A percentile compares a stretch with the other conserved stretches of the same genome.
These are phyloP conservation scores for Rhizopogon hawkerae DNA, from an alignment of 1,284 basidiomycete genomes.

Conservation along the genomic window DNA sequence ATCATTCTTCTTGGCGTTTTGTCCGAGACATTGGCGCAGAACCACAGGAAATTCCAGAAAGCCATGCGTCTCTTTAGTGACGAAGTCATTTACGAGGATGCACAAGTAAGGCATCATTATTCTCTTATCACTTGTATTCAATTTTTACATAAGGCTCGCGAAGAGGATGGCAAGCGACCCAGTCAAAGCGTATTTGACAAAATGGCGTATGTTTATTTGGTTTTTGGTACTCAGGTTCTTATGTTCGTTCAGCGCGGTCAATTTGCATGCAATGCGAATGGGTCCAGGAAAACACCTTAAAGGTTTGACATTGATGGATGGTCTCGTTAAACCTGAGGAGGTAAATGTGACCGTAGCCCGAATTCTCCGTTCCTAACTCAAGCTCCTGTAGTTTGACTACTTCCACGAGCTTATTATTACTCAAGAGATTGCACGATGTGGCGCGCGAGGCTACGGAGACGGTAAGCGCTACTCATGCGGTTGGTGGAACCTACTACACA, in stretches of 20 bases:
- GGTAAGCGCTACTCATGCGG: constrained; percentile 21
- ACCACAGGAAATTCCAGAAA: constrained; percentile 37
- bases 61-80: constrained; percentile 37
- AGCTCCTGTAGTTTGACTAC: constrained; percentile 53
- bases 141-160: constrained; percentile 40
- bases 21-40: constrained; percentile 22
- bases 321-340: constrained; percentile 79
- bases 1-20: neutral
- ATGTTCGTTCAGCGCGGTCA: constrained; percentile 40
- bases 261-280: constrained; percentile 85
- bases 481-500: neutral
- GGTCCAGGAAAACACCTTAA: constrained; percentile 81
- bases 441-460: constrained; percentile 68
- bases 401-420: constrained; percentile 86
- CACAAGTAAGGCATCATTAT: constrained; percentile 25
- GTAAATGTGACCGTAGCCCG: constrained; percentile 33
- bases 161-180: constrained; percentile 70
- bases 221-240: neutral
- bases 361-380: neutral
- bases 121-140: neutral
- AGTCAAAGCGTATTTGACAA: constrained; percentile 58
- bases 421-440: constrained; percentile 74
- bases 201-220: constrained; percentile 48
- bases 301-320: constrained; percentile 75
- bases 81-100: constrained; percentile 39